A percentile compares a stretch with the other conserved stretches of the same genome.
These are phyloP conservation scores for Harrya chromipes DNA, from an alignment of 768 basidiomycete species.

Conservation along the genomic window DNA sequence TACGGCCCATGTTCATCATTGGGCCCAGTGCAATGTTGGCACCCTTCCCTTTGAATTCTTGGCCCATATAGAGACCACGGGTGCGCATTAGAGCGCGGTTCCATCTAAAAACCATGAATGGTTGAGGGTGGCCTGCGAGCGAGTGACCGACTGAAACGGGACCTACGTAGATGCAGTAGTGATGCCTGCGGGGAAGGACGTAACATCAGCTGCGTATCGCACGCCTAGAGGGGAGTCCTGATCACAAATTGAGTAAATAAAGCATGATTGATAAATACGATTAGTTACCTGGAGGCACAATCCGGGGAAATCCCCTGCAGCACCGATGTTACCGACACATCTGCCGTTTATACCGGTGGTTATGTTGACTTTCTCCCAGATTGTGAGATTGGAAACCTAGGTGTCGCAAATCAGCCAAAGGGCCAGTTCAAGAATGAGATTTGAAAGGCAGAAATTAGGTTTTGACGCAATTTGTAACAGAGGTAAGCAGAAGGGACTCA, in stretches of 20 bases:
- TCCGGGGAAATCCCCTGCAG: conserved; percentile 56
- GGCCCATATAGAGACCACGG: conserved; percentile 78
- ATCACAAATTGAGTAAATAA: background rate
- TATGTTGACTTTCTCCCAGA: conserved; percentile 53
- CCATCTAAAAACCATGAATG: conserved; percentile 41
- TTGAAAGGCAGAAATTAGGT: conserved; percentile 1
- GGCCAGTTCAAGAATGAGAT: background rate
- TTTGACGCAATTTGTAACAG: too few species aligned
- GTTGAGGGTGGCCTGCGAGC: background rate
- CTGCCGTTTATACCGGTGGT: conserved; percentile 62
- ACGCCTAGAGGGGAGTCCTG: conserved; percentile 78
- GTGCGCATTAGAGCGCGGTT: conserved; percentile 75
- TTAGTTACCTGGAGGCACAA: conserved; percentile 62
- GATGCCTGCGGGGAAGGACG: conserved; percentile 79
- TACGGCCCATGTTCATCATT: conserved; percentile 88
- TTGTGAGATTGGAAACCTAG: conserved; percentile 43
- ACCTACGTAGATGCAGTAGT: conserved; percentile 78
- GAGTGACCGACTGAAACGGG: background rate
- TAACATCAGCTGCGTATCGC: conserved; percentile 67
- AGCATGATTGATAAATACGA: background rate
- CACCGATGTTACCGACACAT: conserved; percentile 69
- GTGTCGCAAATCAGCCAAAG: conserved; percentile 1
- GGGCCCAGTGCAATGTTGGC: conserved; percentile 75
- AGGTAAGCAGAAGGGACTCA: conserved; percentile 21
- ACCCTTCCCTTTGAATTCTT: conserved; percentile 81